These are phyloP conservation scores for Pseudogymnoascus sp. DNA, from an alignment of 2,329 filamentous ascomycete genomes.

Conservation along the genomic window DNA sequence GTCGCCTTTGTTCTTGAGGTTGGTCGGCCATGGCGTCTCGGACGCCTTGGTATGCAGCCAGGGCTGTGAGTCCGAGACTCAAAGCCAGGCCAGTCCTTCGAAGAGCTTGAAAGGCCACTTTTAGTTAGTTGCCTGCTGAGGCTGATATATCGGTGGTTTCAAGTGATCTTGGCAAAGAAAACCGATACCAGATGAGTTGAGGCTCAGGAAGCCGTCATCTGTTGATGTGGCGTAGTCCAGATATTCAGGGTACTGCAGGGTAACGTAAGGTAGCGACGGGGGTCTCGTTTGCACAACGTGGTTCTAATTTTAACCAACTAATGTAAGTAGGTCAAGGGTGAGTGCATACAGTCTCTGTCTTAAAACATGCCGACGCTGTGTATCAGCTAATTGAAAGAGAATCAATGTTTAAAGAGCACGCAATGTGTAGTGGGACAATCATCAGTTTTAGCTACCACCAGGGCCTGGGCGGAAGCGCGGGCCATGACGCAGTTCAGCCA, in stretches of 20 bases:
- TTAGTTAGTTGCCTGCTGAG: slow-evolving; percentile 26
- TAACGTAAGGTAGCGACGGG: neutral
- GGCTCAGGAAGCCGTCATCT: slow-evolving; percentile 1
- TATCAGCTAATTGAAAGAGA: neutral
- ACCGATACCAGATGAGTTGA: neutral
- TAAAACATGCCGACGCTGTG: slow-evolving; percentile 1
- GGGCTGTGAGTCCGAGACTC: slow-evolving; percentile 51
- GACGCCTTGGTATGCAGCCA: slow-evolving; percentile 46
- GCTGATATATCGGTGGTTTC: neutral
- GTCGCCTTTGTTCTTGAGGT: slow-evolving; percentile 21
- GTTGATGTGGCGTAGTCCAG: slow-evolving; percentile 1
- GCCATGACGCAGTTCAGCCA: slow-evolving; percentile 1
- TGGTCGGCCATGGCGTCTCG: slow-evolving; percentile 35
- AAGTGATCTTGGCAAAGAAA: neutral
- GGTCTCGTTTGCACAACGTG: slow-evolving; percentile 2
- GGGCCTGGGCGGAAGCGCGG: slow-evolving; percentile 2
- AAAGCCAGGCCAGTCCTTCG: slow-evolving; percentile 47
- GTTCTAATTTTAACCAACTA: neutral
- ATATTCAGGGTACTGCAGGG: slow-evolving; percentile 3
- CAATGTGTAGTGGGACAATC: slow-evolving; percentile 1
- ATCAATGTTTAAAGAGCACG: neutral
- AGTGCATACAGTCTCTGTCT: neutral
- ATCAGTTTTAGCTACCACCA: neutral
- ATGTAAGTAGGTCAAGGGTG: neutral
- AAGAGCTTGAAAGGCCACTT: slow-evolving; percentile 49